Evolutionary conservation across 108 stramenopile genomes (phyloP), one percentile per base, ranked within the genome.

Genomic region (Pseudonitzschia pungens): DNA sequence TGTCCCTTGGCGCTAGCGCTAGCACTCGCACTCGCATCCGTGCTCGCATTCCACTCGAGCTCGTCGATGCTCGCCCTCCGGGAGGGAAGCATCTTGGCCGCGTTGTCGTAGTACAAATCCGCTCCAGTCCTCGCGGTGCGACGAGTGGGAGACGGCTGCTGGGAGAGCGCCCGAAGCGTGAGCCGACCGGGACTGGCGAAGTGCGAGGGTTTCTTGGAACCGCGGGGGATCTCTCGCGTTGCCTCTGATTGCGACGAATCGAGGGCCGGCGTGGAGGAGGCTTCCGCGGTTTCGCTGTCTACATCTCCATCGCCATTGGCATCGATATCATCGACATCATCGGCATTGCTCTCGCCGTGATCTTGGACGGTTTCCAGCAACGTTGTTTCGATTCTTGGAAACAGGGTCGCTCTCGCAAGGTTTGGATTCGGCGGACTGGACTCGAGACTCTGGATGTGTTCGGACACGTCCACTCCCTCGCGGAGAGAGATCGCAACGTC

Each of bases 401-500:
- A 24, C 15, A 65, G 15, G 40, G n/a, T 65, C 40, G 10, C 40
- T 5, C 40, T 40, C 32, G 36, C 16, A 31, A 27, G 5, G 27
- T 27, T 0, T 27, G 21, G 57, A 58, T 58, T 27, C 64, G 32
- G 16, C n/a, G 16, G 31, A 21, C 32, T 5, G 6, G 18, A 18
- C 18, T 65, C 64, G 21, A 65, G 32, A 18, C 64, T 65, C 40
- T 20, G 42, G 64, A 65, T 41, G 31, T 31, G 21, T 11, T 22
- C 64, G 22, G 64, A 21, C 40, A 42, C 64, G 24, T 65, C 64
- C 16, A 8, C 41, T 31, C 64, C 64, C 40, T 65, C 64, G 33
- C 24, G 32, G 40, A 18, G 32, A 18, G 64, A 36, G 16, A 0
- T 22, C 40, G 40, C 22, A 20, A 65, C 24, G 0, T 65, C 64